Evolutionary conservation across 352 stramenopile species (phyloP).

Genomic region (Phytophthora idaei): DNA sequence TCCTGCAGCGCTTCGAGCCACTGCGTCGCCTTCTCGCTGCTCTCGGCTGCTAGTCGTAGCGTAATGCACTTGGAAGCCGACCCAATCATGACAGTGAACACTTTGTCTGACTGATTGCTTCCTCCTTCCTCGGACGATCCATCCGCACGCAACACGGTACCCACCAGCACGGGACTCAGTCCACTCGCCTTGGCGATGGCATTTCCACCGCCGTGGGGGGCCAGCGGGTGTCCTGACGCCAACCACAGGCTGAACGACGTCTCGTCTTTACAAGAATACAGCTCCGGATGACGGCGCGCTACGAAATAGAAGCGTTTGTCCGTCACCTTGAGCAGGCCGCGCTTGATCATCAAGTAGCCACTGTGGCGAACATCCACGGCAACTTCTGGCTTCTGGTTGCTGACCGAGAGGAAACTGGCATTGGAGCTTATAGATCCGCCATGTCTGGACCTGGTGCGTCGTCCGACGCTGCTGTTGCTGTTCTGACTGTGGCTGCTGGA

Average conservation of each 20-base stretch:
- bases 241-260: constrained; percentile 67
- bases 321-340: constrained; percentile 59
- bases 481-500: constrained; percentile 15
- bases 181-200: constrained; percentile 30
- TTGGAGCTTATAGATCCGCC: constrained; percentile 26
- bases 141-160: constrained; percentile 61
- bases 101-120: constrained; percentile 42
- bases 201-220: constrained; percentile 27
- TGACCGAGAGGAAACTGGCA: constrained; percentile 14
- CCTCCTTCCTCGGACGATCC: constrained; percentile 33
- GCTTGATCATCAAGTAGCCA: constrained; percentile 53
- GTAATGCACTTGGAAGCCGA: constrained; percentile 52
- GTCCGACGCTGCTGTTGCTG: constrained; percentile 15
- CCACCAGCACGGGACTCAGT: constrained; percentile 47
- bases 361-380: constrained; percentile 46
- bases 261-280: constrained; percentile 74
- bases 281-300: constrained; percentile 33
- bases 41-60: constrained; percentile 51
- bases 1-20: constrained; percentile 68
- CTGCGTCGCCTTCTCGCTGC: constrained; percentile 39
- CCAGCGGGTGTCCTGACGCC: constrained; percentile 49
- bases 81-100: constrained; percentile 52
- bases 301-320: constrained; percentile 81
- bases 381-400: constrained; percentile 28
- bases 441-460: constrained; percentile 24